Percentiles rank a stretch among this genome's conserved stretches.
Conservation (phyloP, 768 basidiomycete genomes). For the Russula sp. region DNA sequence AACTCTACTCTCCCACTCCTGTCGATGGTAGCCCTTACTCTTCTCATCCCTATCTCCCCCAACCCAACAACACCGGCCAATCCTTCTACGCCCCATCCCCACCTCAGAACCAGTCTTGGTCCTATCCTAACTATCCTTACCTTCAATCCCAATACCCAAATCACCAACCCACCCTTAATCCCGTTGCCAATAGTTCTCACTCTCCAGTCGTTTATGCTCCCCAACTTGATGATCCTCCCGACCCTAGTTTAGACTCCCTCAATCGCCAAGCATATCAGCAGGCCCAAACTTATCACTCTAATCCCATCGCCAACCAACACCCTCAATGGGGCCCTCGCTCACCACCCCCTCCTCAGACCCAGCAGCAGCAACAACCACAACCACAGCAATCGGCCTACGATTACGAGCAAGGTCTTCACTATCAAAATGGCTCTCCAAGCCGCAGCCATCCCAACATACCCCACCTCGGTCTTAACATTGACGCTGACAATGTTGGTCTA, state of each 20-base stretch:
- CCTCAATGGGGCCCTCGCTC: slow-evolving; percentile 23
- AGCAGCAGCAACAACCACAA: slow-evolving; percentile 24
- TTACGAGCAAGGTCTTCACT: slow-evolving; percentile 16
- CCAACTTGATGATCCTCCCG: slow-evolving; percentile 44
- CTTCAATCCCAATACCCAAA: slow-evolving; percentile 28
- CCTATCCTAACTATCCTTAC: slow-evolving; percentile 27
- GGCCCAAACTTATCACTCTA: slow-evolving; percentile 56
- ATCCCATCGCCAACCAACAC: slow-evolving; percentile 29
- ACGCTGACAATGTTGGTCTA: slow-evolving; percentile 50
- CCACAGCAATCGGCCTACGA: slow-evolving; percentile 21
- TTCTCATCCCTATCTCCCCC: slow-evolving; percentile 25
- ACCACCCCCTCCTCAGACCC: slow-evolving; percentile 27
- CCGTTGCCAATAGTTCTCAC: slow-evolving; percentile 46
- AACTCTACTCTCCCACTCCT: slow-evolving; percentile 28
- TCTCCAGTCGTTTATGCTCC: slow-evolving; percentile 40
- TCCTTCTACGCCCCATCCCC: slow-evolving; percentile 32
- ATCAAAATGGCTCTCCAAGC: slow-evolving; percentile 27
- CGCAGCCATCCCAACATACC: slow-evolving; percentile 29
- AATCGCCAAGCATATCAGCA: slow-evolving; percentile 65
- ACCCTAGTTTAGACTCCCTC: slow-evolving; percentile 37
- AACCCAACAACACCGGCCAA: slow-evolving; percentile 31
- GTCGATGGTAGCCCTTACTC: slow-evolving; percentile 38
- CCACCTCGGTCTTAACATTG: slow-evolving; percentile 38
- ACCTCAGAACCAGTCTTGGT: slow-evolving; percentile 23
- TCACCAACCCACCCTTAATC: slow-evolving; percentile 34